Conservation (phyloP, 441 rosid genomes). For the Adansonia rubrostipa region DNA sequence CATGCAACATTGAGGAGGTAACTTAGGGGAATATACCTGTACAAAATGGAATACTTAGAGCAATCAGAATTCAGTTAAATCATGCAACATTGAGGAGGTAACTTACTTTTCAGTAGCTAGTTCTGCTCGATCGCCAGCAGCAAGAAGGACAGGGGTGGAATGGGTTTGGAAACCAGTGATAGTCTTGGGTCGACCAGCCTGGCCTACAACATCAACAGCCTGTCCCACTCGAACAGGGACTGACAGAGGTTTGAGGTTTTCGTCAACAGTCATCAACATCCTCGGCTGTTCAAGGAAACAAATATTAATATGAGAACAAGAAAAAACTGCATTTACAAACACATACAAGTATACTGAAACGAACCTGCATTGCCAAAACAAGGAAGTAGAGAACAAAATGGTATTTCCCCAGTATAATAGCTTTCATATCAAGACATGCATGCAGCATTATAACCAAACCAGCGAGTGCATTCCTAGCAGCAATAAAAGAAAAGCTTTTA, state of each 20-base stretch:
- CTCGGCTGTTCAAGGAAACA: conserved; percentile 63
- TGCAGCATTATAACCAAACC: conserved; percentile 77
- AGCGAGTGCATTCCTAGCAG: conserved; percentile 84
- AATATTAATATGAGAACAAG: background rate
- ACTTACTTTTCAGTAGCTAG: conserved; percentile 92
- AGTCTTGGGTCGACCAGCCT: conserved; percentile 93
- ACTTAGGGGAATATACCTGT: conserved; percentile 84
- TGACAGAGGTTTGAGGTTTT: conserved; percentile 75
- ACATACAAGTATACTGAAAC: conserved; percentile 14
- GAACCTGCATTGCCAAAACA: conserved; percentile 93
- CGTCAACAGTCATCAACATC: conserved; percentile 89
- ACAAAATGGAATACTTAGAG: conserved; percentile 16
- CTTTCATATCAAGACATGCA: conserved; percentile 90
- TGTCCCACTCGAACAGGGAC: conserved; percentile 92
- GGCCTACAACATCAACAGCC: conserved; percentile 95
- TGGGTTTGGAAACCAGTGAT: conserved; percentile 96
- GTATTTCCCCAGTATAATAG: conserved; percentile 81
- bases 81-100: background rate
- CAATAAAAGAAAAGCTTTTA: conserved; percentile 13
- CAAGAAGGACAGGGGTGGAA: conserved; percentile 89
- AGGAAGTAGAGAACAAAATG: conserved; percentile 89
- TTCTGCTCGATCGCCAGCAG: conserved; percentile 94
- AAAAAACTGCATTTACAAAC: conserved; percentile 6
- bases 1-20: background rate
- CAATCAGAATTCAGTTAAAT: background rate